Evolutionary conservation across 805 yeast species (phyloP).

Genomic region (Sungouiozyma ichnusensis): DNA sequence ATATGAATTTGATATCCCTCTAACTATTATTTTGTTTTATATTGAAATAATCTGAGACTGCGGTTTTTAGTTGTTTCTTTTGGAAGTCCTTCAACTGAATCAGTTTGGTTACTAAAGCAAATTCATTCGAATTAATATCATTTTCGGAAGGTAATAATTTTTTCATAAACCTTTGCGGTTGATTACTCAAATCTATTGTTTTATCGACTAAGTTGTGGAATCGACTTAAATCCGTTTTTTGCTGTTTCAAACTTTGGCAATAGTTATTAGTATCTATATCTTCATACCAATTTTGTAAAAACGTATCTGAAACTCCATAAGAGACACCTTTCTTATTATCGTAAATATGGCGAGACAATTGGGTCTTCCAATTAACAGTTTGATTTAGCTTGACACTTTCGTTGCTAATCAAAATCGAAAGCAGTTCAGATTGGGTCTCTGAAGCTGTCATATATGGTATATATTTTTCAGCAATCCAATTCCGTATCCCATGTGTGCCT

Average conservation of each 20-base stretch:
- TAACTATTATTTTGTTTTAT: too few species aligned
- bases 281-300: not conserved
- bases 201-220: not conserved
- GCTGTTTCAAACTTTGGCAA: not conserved
- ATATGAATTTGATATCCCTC: too few species aligned
- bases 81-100: not conserved
- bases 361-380: not conserved
- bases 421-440: slow-evolving; percentile 1
- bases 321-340: not conserved
- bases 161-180: not conserved
- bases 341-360: not conserved
- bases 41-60: not conserved
- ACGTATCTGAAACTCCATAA: not conserved
- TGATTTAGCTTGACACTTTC: not conserved
- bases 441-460: slow-evolving; percentile 54
- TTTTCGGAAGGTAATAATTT: not conserved
- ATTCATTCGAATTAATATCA: not conserved
- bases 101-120: not conserved
- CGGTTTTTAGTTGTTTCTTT: not conserved
- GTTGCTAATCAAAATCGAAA: not conserved
- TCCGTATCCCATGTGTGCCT: slow-evolving; percentile 11
- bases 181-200: not conserved
- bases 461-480: slow-evolving; percentile 30
- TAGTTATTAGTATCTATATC: not conserved
- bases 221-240: not conserved